These are phyloP conservation scores for Silene conica DNA, from an alignment of 148 eudicot species.

Conservation along the genomic window DNA sequence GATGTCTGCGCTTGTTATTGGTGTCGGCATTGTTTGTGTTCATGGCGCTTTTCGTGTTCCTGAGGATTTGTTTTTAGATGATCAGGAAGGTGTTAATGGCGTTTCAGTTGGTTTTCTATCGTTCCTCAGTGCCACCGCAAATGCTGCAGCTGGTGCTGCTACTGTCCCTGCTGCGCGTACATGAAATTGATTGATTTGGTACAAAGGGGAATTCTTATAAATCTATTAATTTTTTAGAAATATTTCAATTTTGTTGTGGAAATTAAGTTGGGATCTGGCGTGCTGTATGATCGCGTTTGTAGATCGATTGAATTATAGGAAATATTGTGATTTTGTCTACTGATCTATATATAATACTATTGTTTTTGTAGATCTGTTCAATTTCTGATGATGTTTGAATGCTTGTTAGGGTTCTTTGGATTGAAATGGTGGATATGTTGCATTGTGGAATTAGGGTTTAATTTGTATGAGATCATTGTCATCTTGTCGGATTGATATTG, in stretches of 20 bases:
- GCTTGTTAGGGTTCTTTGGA: no score
- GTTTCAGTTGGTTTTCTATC: slow-evolving; percentile 52
- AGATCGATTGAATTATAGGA: background rate
- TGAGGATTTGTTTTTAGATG: slow-evolving; percentile 78
- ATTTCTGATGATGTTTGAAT: background rate
- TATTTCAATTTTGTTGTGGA: background rate
- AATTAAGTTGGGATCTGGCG: background rate
- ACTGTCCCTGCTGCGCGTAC: background rate
- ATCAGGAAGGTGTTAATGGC: slow-evolving; percentile 39
- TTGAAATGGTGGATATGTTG: background rate
- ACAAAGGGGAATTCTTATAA: no score
- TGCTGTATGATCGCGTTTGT: background rate
- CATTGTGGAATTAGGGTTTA: background rate
- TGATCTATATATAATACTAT: background rate
- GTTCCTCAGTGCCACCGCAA: slow-evolving; percentile 45
- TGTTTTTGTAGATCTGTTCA: background rate
- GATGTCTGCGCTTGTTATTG: slow-evolving; percentile 67
- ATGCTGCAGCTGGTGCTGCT: slow-evolving; percentile 25
- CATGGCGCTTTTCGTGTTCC: slow-evolving; percentile 83
- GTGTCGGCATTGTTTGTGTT: slow-evolving; percentile 48
- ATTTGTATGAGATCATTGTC: background rate
- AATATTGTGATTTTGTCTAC: background rate
- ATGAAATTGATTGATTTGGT: no score
- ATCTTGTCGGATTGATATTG: no score
- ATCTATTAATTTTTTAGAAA: no score